Base-by-base conservation (phyloP, 176 grass and related monocot species). In the Tillandsia leiboldiana region DNA sequence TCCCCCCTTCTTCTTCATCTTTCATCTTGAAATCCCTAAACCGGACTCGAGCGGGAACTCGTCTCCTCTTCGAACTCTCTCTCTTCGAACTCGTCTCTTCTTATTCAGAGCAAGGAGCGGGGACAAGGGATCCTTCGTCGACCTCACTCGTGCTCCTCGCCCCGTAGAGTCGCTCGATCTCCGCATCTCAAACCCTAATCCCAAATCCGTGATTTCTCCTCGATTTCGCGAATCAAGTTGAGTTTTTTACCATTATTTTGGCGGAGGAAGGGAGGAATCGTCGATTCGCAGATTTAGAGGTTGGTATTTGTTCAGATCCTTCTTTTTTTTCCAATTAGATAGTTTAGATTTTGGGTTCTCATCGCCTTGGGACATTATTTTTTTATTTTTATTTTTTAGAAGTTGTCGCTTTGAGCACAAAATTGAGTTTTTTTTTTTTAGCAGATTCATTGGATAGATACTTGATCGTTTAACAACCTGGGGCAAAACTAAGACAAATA, bases 111-210 rank as follows among this genome's bases (percentile, higher is more conserved):
- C n/a, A 59, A 59, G 15, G 56, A 18, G 56, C 15, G 56, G 56
- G 9, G 20, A 8, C 6, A 13, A 59, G 3, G 14, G 56, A 59
- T 59, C n/a, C 56, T 59, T 59, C 5, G 15, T 17, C n/a, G 56
- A 15, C 20, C 11, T 15, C 56, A 8, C 56, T 59, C 56, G n/a
- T 14, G 11, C 5, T 59, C n/a, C n/a, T n/a, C n/a, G n/a, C n/a
- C n/a, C n/a, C n/a, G n/a, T n/a, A n/a, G n/a, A n/a, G n/a, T n/a
- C n/a, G n/a, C n/a, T n/a, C 56, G 3, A 33, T 33, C 5, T 4
- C 70, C 48, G 1, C 8, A 42, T 53, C 14, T 2, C 26, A 66
- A 66, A 66, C 62, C 63, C 15, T 54, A 66, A 74, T 74, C 59
- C 59, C 29, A 26, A 54, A 65, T 3, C 13, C 26, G 33, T 28